phyloP scores from a whole-genome alignment of 345 rosid species.

The Punica granatum region DNA sequence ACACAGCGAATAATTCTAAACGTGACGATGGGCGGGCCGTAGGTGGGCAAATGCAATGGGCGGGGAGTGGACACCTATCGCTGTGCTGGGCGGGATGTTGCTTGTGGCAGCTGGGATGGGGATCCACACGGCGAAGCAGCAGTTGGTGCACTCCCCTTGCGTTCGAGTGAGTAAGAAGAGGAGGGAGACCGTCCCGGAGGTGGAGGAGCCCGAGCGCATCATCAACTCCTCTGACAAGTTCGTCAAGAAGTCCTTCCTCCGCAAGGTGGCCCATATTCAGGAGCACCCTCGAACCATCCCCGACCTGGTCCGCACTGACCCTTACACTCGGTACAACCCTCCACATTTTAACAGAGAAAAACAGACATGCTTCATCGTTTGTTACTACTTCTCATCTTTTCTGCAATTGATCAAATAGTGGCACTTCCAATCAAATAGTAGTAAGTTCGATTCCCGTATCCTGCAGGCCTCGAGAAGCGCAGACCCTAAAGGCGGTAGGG shows the following conservation, averaged over 20 bases:
- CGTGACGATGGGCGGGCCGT: not conserved
- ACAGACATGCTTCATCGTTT: too few species aligned
- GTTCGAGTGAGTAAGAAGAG: slow-evolving; percentile 63
- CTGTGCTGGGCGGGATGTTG: slow-evolving; percentile 43
- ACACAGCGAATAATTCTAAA: too few species aligned
- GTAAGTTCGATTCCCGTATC: not conserved
- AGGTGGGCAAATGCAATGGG: slow-evolving; percentile 6
- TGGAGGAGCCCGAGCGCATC: slow-evolving; percentile 53
- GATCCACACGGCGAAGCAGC: slow-evolving; percentile 46
- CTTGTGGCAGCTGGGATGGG: slow-evolving; percentile 40
- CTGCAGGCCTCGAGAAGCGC: slow-evolving; percentile 22
- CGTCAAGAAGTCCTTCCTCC: slow-evolving; percentile 46
- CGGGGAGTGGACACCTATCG: slow-evolving; percentile 27
- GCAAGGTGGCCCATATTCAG: slow-evolving; percentile 69
- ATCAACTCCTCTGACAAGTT: slow-evolving; percentile 39
- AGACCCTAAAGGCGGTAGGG: slow-evolving; percentile 50
- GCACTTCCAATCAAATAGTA: too few species aligned
- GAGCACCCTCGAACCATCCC: slow-evolving; percentile 25
- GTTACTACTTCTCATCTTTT: not conserved
- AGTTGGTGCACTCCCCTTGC: slow-evolving; percentile 44
- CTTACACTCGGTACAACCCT: slow-evolving; percentile 16
- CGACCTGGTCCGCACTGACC: slow-evolving; percentile 31
- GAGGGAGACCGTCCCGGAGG: slow-evolving; percentile 63
- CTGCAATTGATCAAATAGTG: too few species aligned
- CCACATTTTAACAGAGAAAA: not conserved